Evolutionary conservation across 495 filamentous ascomycete species (phyloP).

Genomic region (Lindgomyces ingoldianus): DNA sequence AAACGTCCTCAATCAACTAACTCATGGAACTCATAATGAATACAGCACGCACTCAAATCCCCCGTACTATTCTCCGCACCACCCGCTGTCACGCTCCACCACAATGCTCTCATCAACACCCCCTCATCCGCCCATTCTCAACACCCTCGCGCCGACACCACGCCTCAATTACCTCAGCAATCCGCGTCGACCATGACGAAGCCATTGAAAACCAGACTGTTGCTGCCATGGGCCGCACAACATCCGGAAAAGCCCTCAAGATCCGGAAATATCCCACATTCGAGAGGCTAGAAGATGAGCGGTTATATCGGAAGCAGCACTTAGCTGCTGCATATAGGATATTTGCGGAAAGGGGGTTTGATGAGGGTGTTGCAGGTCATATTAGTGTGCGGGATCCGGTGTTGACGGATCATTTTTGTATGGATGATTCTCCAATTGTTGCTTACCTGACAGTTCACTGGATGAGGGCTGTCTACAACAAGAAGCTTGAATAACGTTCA

Average conservation of each 20-base stretch:
- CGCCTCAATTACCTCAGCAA: neutral
- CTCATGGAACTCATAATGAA: constrained; percentile 10
- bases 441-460: too few relatives aligned
- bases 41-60: constrained; percentile 3
- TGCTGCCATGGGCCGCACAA: constrained; percentile 40
- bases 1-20: neutral
- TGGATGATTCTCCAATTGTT: too few relatives aligned
- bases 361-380: constrained; percentile 69
- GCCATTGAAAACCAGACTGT: constrained; percentile 31
- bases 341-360: constrained; percentile 69
- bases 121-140: neutral
- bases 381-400: constrained; percentile 57
- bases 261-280: constrained; percentile 55
- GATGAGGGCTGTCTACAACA: too few relatives aligned
- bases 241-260: constrained; percentile 40
- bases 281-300: constrained; percentile 58
- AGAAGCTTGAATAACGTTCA: too few relatives aligned
- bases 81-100: neutral
- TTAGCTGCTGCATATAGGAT: constrained; percentile 72
- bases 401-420: constrained; percentile 53
- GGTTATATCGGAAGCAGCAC: constrained; percentile 69
- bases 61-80: neutral
- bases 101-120: neutral
- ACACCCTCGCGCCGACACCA: neutral
- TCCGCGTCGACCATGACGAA: constrained; percentile 24